Evolutionary conservation across 179 eudicot genomes (phyloP).

Genomic region (Carnegiea gigantea): DNA sequence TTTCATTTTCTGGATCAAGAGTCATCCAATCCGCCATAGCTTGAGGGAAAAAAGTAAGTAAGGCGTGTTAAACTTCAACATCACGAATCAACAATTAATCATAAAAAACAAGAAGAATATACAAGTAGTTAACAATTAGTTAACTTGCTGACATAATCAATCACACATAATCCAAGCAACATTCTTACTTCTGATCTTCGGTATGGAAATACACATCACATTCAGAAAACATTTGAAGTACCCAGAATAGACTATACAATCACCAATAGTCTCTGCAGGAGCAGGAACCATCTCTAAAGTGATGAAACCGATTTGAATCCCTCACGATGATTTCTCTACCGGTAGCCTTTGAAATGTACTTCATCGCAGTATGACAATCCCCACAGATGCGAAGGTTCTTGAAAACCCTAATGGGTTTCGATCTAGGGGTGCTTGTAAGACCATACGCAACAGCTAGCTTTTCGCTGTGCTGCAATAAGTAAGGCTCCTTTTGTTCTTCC

Average conservation of each 20-base stretch:
- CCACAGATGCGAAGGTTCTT: slow-evolving; percentile 60
- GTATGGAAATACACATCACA: background rate
- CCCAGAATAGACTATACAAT: background rate
- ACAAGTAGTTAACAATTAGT: background rate
- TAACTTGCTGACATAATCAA: background rate
- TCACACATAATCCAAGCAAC: background rate
- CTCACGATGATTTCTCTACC: slow-evolving; percentile 53
- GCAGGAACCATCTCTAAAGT: slow-evolving; percentile 48
- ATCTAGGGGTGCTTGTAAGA: slow-evolving; percentile 39
- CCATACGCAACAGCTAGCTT: slow-evolving; percentile 62
- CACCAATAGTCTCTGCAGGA: slow-evolving; percentile 68
- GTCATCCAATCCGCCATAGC: background rate
- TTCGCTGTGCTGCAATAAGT: slow-evolving; percentile 58
- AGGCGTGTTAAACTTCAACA: background rate
- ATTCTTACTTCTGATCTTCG: no score
- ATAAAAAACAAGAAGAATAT: background rate
- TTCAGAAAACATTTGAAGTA: background rate
- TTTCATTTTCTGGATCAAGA: background rate
- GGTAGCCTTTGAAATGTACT: slow-evolving; percentile 43
- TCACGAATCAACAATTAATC: background rate
- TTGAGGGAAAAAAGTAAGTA: background rate
- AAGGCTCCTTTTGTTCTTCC: slow-evolving; percentile 50
- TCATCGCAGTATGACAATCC: slow-evolving; percentile 65
- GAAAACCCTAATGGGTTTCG: slow-evolving; percentile 49
- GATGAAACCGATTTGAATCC: slow-evolving; percentile 64